Percentiles rank a stretch among this genome's conserved stretches.
phyloP scores from a whole-genome alignment of 2,329 filamentous ascomycete genomes.

The Sporothrix pallida region DNA sequence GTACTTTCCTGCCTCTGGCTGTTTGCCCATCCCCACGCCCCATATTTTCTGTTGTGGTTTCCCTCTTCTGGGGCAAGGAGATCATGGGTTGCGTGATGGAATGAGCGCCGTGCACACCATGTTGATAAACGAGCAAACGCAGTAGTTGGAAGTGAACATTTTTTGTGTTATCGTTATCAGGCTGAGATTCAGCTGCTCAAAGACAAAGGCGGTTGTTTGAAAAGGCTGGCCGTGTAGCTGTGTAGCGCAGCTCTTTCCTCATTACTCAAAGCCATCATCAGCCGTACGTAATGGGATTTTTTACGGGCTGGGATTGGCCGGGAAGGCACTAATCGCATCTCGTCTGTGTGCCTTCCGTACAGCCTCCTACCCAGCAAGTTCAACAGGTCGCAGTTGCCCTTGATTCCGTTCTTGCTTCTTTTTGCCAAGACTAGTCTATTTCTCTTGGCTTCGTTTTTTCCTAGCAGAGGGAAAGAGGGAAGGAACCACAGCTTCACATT shows the following conservation, averaged over 20 bases:
- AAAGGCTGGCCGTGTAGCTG: constrained; percentile 11
- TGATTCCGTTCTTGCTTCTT: neutral
- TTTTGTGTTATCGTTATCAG: constrained; percentile 21
- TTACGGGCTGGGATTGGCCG: constrained; percentile 28
- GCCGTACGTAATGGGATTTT: constrained; percentile 33
- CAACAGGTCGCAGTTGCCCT: neutral
- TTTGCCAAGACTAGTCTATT: constrained; percentile 30
- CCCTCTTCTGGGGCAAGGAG: constrained; percentile 1
- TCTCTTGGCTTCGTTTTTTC: constrained; percentile 20
- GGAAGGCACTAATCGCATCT: neutral
- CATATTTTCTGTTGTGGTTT: constrained; percentile 2
- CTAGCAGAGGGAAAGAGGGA: neutral
- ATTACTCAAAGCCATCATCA: constrained; percentile 27
- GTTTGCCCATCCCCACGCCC: constrained; percentile 14
- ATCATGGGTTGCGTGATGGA: constrained; percentile 11
- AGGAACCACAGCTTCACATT: neutral
- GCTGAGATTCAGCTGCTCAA: neutral
- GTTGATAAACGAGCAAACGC: neutral
- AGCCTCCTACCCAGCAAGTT: neutral
- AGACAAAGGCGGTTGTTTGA: neutral
- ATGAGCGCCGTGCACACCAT: neutral
- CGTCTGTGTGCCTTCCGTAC: neutral
- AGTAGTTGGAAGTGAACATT: neutral
- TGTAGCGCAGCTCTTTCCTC: neutral
- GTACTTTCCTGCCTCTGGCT: constrained; percentile 20